phyloP scores from a whole-genome alignment of 1,284 basidiomycete genomes.

The Trichosporon faecale region DNA sequence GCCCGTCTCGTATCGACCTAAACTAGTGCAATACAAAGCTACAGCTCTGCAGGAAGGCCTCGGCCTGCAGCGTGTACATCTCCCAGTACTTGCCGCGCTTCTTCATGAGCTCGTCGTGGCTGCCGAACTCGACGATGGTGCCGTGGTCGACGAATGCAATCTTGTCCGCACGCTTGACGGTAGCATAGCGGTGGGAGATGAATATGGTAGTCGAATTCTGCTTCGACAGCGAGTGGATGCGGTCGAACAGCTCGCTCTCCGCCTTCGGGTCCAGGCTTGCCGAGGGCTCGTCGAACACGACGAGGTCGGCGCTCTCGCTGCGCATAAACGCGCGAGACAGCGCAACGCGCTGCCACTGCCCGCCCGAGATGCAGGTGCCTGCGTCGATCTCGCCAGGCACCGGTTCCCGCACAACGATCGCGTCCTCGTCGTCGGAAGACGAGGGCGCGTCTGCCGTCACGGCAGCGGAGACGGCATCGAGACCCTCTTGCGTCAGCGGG shows the following conservation, averaged over 20 bases:
- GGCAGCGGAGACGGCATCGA: neutral
- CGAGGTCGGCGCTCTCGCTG: constrained; percentile 47
- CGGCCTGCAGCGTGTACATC: constrained; percentile 35
- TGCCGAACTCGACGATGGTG: constrained; percentile 69
- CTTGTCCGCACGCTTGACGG: constrained; percentile 33
- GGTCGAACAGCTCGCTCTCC: constrained; percentile 68
- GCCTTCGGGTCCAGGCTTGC: constrained; percentile 71
- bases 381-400: neutral
- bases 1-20: neutral
- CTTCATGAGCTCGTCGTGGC: constrained; percentile 67
- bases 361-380: constrained; percentile 21
- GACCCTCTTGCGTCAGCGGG: neutral
- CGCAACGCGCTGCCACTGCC: constrained; percentile 78
- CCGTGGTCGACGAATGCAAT: constrained; percentile 58
- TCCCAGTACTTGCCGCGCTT: constrained; percentile 40
- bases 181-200: constrained; percentile 69
- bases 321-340: constrained; percentile 79
- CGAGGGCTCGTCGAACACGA: constrained; percentile 58
- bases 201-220: constrained; percentile 66
- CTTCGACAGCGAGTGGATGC: constrained; percentile 36
- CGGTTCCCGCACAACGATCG: neutral
- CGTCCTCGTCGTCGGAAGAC: constrained; percentile 2
- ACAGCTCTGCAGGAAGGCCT: constrained; percentile 15
- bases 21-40: too few relatives aligned
- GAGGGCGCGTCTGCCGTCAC: neutral